phyloP scores from a whole-genome alignment of 768 basidiomycete genomes.

The Astraeus odoratus region DNA sequence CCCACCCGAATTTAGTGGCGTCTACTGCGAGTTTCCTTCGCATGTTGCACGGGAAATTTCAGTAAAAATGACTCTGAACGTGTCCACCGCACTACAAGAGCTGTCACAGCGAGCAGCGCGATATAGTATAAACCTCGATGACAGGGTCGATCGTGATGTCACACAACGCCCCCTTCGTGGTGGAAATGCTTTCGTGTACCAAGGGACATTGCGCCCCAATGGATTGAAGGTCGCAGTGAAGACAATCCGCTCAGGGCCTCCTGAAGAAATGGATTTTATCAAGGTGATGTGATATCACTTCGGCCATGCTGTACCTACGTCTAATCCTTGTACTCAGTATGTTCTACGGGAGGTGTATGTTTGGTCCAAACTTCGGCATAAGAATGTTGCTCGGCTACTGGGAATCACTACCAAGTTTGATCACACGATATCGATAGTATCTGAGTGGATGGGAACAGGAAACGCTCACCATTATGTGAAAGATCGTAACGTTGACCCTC shows the following conservation, averaged over 20 bases:
- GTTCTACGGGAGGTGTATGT: neutral
- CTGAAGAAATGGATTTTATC: neutral
- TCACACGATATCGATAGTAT: neutral
- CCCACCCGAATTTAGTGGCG: too few species aligned
- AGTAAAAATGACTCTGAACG: neutral
- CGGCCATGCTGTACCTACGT: neutral
- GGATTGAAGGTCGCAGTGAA: neutral
- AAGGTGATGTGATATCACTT: neutral
- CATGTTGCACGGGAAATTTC: neutral
- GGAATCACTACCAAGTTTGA: neutral
- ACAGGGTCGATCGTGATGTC: neutral
- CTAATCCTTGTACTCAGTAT: neutral
- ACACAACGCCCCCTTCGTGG: neutral
- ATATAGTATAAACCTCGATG: neutral
- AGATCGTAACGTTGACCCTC: neutral
- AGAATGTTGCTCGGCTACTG: neutral
- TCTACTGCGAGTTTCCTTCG: neutral
- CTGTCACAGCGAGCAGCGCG: neutral
- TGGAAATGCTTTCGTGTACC: neutral
- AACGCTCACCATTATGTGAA: neutral
- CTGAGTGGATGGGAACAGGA: neutral
- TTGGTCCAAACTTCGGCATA: constrained; percentile 2
- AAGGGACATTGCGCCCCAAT: neutral
- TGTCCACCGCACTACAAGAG: neutral
- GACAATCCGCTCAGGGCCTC: neutral